These are phyloP conservation scores for Claviceps maximensis DNA, from an alignment of 2,329 filamentous ascomycete genomes.

Conservation along the genomic window DNA sequence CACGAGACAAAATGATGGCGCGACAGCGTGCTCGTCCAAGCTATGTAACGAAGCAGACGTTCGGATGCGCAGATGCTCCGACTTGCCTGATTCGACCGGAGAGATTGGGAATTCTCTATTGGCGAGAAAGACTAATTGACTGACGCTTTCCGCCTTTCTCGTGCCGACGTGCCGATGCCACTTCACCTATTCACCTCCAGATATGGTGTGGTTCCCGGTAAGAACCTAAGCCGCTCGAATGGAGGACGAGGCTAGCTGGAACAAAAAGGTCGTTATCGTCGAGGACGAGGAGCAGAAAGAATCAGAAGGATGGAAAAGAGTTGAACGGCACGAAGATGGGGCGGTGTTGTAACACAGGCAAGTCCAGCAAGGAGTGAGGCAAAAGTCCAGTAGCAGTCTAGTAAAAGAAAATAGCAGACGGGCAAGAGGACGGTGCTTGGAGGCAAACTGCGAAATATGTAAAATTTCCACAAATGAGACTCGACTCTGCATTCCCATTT, in stretches of 20 bases:
- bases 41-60: neutral
- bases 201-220: neutral
- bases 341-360: neutral
- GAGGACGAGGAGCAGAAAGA: neutral
- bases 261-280: neutral
- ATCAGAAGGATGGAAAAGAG: neutral
- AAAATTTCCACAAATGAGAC: neutral
- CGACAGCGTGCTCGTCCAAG: neutral
- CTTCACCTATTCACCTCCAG: neutral
- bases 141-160: neutral
- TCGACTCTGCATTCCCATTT: neutral
- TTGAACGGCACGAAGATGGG: neutral
- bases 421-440: neutral
- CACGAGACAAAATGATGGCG: conserved; percentile 1
- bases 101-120: neutral
- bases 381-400: neutral
- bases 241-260: neutral
- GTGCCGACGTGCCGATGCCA: conserved; percentile 3
- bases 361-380: neutral
- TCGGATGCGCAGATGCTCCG: neutral
- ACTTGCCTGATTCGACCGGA: neutral
- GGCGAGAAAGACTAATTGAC: neutral
- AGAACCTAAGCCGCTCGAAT: neutral
- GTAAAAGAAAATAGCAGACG: neutral
- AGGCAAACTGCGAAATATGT: neutral